A percentile compares a stretch with the other conserved stretches of the same genome.
These are phyloP conservation scores for Xanthoconium separans DNA, from an alignment of 1,284 basidiomycete genomes.

Conservation along the genomic window DNA sequence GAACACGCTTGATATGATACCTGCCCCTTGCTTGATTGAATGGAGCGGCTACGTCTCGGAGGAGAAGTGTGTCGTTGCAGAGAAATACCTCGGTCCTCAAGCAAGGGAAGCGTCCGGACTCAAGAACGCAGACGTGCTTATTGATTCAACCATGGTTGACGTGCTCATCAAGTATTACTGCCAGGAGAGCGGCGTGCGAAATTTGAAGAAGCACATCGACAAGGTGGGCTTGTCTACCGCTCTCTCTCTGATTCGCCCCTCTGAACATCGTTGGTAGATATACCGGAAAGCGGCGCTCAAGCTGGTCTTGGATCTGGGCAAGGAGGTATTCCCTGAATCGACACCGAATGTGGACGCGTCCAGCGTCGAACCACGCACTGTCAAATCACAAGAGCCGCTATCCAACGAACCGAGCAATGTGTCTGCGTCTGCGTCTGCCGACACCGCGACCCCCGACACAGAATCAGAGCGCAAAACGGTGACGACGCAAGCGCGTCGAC, in stretches of 20 bases:
- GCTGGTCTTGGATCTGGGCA: slow-evolving; percentile 90
- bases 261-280: slow-evolving; percentile 56
- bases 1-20: slow-evolving; percentile 94
- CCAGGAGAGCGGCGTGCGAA: slow-evolving; percentile 93
- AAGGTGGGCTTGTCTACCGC: slow-evolving; percentile 54
- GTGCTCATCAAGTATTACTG: slow-evolving; percentile 95
- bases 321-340: slow-evolving; percentile 82
- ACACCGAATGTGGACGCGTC: slow-evolving; percentile 19
- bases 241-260: not conserved
- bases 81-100: slow-evolving; percentile 90
- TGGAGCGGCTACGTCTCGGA: slow-evolving; percentile 98
- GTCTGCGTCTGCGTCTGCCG: not conserved
- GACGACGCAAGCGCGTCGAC: slow-evolving; percentile 79
- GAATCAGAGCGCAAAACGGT: slow-evolving; percentile 45
- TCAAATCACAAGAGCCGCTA: slow-evolving; percentile 42
- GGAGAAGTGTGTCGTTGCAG: slow-evolving; percentile 93
- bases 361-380: slow-evolving; percentile 26
- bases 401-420: slow-evolving; percentile 34
- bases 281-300: slow-evolving; percentile 96
- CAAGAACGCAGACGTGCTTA: slow-evolving; percentile 76
- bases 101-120: slow-evolving; percentile 92
- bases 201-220: slow-evolving; percentile 94
- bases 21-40: slow-evolving; percentile 92
- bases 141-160: slow-evolving; percentile 83
- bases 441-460: slow-evolving; percentile 23